Evolutionary conservation across 1,139 yeast genomes (phyloP), one percentile per base, ranked within the genome.

Genomic region (Pneumocystis murina): DNA sequence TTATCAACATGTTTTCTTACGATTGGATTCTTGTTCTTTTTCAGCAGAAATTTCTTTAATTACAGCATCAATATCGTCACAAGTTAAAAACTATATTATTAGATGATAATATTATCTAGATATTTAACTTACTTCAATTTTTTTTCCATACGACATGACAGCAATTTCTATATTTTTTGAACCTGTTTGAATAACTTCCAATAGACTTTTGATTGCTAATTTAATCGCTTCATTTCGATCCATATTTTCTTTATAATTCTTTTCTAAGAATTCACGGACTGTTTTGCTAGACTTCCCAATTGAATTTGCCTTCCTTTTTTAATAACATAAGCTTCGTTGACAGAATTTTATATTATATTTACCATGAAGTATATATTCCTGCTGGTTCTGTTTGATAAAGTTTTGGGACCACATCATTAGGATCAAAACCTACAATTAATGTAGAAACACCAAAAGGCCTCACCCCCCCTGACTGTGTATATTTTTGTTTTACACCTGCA

Each of bases 391-490:
- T 92, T 76, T 88, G 95, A 76, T 86, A 92, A 70, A 94, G 81
- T 73, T 83, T 84, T 61, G 98, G 97, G 55, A 80, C 82, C 33
- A 76, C 77, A 74, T 89, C 96, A 71, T 87, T 85, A 64, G 86
- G 85, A 76, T 94, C 97, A 72, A 92, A 92, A 0, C 98, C 98
- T 39, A 96, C 96, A 74, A 92, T 87, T 70, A 92, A 79, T 40
- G 97, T 92, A 64, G 97, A 87, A 70, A 94, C 87, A 66, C 98
- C 96, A 74, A 89, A 89, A 28, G 96, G 96, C 75, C 96, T 82
- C 43, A 89, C 95, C 73, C 96, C 99, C 68, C 99, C 98, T 62
- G 94, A 84, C 76, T 92, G 98, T n/a, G 99, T 92, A 76, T 92
- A 92, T 75, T 85, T 82, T 74, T 92, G 99, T 76, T 92, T 97